Evolutionary conservation across 2,329 filamentous ascomycete genomes (phyloP).

Genomic region (Xylariomycetidae sp.): DNA sequence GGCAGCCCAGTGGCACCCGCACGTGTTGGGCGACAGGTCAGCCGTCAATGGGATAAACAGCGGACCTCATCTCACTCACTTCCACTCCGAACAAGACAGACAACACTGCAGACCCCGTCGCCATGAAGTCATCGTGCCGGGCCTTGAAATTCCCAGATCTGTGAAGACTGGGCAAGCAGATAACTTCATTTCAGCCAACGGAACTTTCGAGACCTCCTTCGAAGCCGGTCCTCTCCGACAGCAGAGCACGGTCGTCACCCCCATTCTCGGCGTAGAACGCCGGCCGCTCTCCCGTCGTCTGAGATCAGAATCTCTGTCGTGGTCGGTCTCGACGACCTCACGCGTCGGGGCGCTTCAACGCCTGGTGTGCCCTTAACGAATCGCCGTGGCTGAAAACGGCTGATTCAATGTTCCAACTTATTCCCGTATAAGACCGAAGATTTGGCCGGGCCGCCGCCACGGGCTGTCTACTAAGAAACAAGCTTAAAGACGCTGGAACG

Average conservation of each 20-base stretch:
- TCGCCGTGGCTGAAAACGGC: constrained; percentile 10
- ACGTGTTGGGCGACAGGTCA: too few species aligned
- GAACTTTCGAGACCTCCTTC: too few species aligned
- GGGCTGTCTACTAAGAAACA: constrained; percentile 14
- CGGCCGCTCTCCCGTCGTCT: background rate
- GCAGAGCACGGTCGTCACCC: background rate
- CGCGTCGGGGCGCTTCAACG: constrained; percentile 11
- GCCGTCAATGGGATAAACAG: too few species aligned
- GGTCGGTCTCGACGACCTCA: constrained; percentile 7
- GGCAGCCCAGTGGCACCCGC: too few species aligned
- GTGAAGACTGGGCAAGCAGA: too few species aligned
- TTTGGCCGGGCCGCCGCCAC: constrained; percentile 21
- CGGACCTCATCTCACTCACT: too few species aligned
- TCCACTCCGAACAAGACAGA: too few species aligned
- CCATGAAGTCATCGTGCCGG: too few species aligned
- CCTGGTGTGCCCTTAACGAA: too few species aligned
- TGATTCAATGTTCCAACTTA: constrained; percentile 20
- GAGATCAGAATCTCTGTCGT: background rate
- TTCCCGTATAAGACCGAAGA: constrained; percentile 23
- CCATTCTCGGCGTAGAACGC: background rate
- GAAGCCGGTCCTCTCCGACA: background rate
- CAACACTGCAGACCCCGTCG: too few species aligned
- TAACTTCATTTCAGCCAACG: too few species aligned
- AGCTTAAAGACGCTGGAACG: constrained; percentile 17
- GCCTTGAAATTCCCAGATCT: too few species aligned